Evolutionary conservation across 1,284 basidiomycete species (phyloP).

Genomic region (Puccinia triticina): DNA sequence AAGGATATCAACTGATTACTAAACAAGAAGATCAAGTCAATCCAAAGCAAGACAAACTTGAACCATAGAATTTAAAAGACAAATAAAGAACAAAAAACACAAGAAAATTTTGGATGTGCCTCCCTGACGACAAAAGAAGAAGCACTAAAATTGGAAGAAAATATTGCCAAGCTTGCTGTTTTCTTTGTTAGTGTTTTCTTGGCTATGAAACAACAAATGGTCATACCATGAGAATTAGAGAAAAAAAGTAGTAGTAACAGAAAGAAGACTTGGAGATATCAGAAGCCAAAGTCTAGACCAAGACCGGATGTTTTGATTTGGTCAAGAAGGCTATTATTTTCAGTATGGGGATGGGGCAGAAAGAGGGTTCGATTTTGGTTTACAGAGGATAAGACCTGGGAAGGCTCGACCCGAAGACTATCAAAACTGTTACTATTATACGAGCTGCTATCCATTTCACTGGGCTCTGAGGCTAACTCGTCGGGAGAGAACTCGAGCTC

Average conservation of each 20-base stretch:
- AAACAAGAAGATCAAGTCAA: background rate
- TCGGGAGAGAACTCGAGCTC: conserved; percentile 20
- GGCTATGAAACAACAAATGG: too few species aligned
- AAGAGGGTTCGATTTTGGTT: background rate
- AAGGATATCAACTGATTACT: background rate
- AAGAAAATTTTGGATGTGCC: background rate
- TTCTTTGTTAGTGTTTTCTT: too few species aligned
- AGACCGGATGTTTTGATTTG: conserved; percentile 9
- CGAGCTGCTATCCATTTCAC: background rate
- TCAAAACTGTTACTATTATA: background rate
- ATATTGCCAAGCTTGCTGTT: background rate
- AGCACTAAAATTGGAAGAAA: background rate
- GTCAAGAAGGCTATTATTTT: background rate
- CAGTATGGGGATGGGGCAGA: background rate
- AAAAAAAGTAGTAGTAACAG: too few species aligned
- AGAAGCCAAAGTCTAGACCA: background rate
- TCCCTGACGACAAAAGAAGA: background rate
- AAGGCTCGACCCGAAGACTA: background rate
- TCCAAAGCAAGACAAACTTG: background rate
- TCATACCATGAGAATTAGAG: too few species aligned
- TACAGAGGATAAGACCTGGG: background rate
- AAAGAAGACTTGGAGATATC: background rate
- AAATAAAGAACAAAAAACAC: background rate
- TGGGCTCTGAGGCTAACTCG: background rate
- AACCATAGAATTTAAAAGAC: background rate